These are phyloP conservation scores for Ensete ventricosum DNA, from an alignment of 176 grass and related monocot genomes.

Conservation along the genomic window DNA sequence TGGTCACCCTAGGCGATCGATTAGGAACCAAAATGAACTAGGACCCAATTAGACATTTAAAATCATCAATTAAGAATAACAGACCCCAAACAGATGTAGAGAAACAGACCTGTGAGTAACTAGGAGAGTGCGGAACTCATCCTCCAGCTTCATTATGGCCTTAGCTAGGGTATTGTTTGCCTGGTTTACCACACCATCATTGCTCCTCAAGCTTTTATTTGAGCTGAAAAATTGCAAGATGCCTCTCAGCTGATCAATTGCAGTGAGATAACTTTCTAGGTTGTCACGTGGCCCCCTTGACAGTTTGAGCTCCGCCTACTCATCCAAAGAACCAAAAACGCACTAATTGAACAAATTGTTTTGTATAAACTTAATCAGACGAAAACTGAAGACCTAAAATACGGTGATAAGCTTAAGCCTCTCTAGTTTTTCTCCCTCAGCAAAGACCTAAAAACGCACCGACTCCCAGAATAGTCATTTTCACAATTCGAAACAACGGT, in stretches of 20 bases:
- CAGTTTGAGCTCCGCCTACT: conserved; percentile 68
- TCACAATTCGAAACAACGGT: neutral
- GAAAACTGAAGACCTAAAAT: no score
- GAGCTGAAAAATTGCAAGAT: conserved; percentile 84
- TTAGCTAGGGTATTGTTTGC: conserved; percentile 63
- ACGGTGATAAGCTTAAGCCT: neutral
- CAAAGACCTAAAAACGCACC: neutral
- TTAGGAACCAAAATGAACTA: no score
- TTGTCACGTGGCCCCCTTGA: conserved; percentile 72
- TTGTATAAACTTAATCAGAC: no score
- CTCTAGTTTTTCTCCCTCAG: neutral
- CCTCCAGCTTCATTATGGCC: conserved; percentile 70
- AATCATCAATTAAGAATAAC: conserved; percentile 4
- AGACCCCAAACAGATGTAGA: conserved; percentile 6
- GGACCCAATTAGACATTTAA: conserved; percentile 5
- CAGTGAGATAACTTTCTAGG: conserved; percentile 68
- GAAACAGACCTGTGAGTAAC: conserved; percentile 44
- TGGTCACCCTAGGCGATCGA: no score
- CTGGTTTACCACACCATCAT: conserved; percentile 68
- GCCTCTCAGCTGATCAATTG: conserved; percentile 64
- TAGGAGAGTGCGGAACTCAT: conserved; percentile 70
- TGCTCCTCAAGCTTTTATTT: conserved; percentile 75
- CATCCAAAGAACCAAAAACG: neutral
- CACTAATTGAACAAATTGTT: neutral
- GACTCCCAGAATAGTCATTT: neutral